Evolutionary conservation across 1,284 basidiomycete species (phyloP).

Genomic region (Trichosporon ovoides): DNA sequence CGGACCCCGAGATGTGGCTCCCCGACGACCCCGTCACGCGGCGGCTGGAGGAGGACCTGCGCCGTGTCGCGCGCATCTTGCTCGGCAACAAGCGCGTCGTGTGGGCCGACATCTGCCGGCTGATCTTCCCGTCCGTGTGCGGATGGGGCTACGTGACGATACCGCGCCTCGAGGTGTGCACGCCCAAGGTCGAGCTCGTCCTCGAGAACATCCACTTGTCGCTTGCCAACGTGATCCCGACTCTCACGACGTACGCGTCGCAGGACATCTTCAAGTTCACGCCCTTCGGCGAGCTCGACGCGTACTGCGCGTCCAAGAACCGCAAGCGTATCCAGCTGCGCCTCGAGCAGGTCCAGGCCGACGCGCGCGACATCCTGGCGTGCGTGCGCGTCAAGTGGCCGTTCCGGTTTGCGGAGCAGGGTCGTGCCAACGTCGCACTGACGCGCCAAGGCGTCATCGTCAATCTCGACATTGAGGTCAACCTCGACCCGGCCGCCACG

Average conservation of each 20-base stretch:
- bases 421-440: slow-evolving; percentile 9
- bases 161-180: slow-evolving; percentile 12
- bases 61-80: neutral
- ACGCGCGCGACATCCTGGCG: slow-evolving; percentile 8
- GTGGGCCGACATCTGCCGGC: slow-evolving; percentile 11
- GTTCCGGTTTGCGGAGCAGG: slow-evolving; percentile 72
- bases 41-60: neutral
- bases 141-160: slow-evolving; percentile 13
- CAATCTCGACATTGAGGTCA: slow-evolving; percentile 11
- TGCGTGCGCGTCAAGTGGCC: slow-evolving; percentile 1
- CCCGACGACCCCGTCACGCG: slow-evolving; percentile 13
- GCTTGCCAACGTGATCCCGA: slow-evolving; percentile 16
- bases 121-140: slow-evolving; percentile 1
- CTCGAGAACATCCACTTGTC: slow-evolving; percentile 18
- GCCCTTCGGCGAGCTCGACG: slow-evolving; percentile 7
- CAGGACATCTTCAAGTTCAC: slow-evolving; percentile 8
- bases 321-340: neutral
- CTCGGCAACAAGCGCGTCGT: slow-evolving; percentile 11
- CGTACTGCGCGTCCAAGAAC: neutral
- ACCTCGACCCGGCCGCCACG: neutral
- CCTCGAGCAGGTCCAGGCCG: slow-evolving; percentile 14
- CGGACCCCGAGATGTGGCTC: neutral
- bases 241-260: slow-evolving; percentile 5
- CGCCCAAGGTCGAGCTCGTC: slow-evolving; percentile 13
- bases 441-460: slow-evolving; percentile 10